Evolutionary conservation across 108 stramenopile genomes (phyloP), one percentile per base, ranked within the genome.

Genomic region (Conticribra guillardii): DNA sequence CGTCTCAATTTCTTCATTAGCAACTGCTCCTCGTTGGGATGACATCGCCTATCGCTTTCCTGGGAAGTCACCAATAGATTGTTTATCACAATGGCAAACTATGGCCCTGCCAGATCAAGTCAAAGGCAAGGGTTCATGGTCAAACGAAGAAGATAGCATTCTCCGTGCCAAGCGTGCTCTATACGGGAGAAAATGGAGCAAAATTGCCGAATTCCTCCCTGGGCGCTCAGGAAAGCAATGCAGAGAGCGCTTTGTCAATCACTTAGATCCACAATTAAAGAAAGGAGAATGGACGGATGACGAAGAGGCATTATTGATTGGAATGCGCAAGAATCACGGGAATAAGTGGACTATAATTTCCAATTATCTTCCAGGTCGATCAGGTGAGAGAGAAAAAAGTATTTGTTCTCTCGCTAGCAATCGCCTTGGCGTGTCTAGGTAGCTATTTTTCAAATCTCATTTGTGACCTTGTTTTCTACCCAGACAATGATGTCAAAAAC

Each of bases 211-310:
- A 27, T 81, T 82, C 24, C 78, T 98, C 1, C 98, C 98, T n/a
- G 99, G 98, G 0, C 70, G 99, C 33, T 94, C 97, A 60, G 99
- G 99, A 17, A 99, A 99, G 85, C 98, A 99, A 69, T 99, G 98
- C 70, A 88, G 99, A 32, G 99, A 99, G 80, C 93, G 98, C 4
- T 99, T 93, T 82, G 93, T 94, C 31, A 97, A 99, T 74, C 96
- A 97, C 76, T 80, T 99, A 27, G 93, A 97, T 76, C 98, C 98
- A 18, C 68, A 80, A 27, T 65, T 97, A 49, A 95, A 96, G 54
- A 96, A 96, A 77, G 94, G 96, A 24, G 72, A 57, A 29, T 99
- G 98, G 98, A 96, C 97, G 0, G 91, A 91, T 54, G 95, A 95
- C 46, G 98, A 99, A 80, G 97, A 99, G 63, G 85, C 86, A 15